Base-by-base conservation (phyloP, 768 basidiomycete species). In the Kockovaella imperatae region DNA sequence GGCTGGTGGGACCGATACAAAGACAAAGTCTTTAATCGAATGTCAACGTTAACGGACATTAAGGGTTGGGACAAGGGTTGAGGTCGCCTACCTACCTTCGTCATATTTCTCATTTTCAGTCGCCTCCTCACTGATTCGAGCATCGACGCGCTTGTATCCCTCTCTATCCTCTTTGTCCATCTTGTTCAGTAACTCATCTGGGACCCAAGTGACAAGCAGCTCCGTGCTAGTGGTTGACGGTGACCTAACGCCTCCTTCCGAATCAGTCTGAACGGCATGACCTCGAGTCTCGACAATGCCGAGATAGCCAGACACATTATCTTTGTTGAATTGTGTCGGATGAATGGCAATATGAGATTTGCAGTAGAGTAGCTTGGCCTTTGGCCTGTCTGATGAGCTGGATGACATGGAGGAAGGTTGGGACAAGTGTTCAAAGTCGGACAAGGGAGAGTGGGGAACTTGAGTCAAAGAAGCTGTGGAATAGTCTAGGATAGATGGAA, bases 341-440 rank as follows among this genome's bases (percentile, higher is more conserved):
- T 96, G 87, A 35, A 99, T 82, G 66, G 93, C 90, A 36, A 96
- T 93, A 69, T 90, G 91, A 34, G 84, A 87, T 69, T 93, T 95
- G 70, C 82, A 84, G 60, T 88, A 95, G 13, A 96, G 69, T 40
- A 96, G 76, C 21, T 57, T 48, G 11, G 66, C 69, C 47, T 70
- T 67, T 17, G 42, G 32, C 2, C 35, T 20, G 24, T 41, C 38
- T 15, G 32, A 20, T 46, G 35, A 35, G 32, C 24, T n/a, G 47
- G 49, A 40, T 44, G 49, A 40, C 43, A 51, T 20, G 24, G 45
- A 17, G 28, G 40, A 53, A 5, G 52, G 34, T 13, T 45, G 24
- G n/a, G 53, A 45, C 32, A 52, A 24, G 18, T 53, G 56, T 18
- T 47, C 39, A 20, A 47, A 53, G 25, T 44, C 52, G 46, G 52